Evolutionary conservation across 306 rosid genomes (phyloP), one percentile per base, ranked within the genome.

Genomic region (Mucuna pruriens): DNA sequence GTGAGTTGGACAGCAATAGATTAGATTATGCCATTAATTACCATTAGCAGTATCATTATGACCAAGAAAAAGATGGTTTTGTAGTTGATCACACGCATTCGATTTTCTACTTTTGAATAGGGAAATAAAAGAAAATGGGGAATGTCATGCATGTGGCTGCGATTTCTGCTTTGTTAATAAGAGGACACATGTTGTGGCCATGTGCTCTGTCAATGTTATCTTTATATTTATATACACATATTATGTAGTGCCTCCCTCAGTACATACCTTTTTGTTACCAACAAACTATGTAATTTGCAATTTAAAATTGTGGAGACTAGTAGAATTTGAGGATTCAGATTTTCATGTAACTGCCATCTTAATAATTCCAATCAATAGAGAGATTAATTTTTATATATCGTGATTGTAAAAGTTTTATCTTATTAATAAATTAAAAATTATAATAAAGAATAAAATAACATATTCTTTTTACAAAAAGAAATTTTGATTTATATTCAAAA

Each of bases 1-100:
- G 49, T 71, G 83, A 63, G 83, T 77, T 83, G 70, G 68, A 52
- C 12, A 25, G 60, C 60, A 61, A 48, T 26, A 25, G 33, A 68
- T n/a, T 26, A 25, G 33, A 68, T n/a, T 76, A 5, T 20, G 29
- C 36, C 9, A 13, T 57, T 66, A 48, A 45, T 73, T 66, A 55
- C 0, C 19, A 34, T 23, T 22, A 46, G 3, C 26, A 9, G 2
- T 60, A 34, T 42, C 31, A 46, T 48, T 57, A 46, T 54, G 22
- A 55, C 13, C 31, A 12, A 83, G 40, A 26, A 58, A 19, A 70
- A 74, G 9, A 7, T 26, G 42, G 20, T n/a, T 17, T 36, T 63
- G 6, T 63, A 33, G 44, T n/a, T 34, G 12, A 33, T 40, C 4
- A 22, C 4, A 22, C 7, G 20, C 39, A 33, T 80, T 44, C 16